Evolutionary conservation across 495 filamentous ascomycete species (phyloP), one percentile per base, ranked within the genome.

Genomic region (Podospora pseudocomata): DNA sequence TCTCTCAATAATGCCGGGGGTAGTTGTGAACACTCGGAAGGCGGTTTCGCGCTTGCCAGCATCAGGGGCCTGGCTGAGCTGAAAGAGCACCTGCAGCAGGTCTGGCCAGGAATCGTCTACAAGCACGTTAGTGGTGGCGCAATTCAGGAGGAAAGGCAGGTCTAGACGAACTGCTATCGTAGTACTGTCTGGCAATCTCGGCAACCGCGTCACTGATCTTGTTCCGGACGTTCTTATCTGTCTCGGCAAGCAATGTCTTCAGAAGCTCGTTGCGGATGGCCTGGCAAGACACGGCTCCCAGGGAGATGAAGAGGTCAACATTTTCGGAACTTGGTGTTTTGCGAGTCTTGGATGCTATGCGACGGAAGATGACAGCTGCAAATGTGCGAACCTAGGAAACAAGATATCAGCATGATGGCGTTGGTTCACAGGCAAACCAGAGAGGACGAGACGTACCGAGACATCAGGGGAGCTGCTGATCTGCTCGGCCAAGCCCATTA

Each of bases 131-230:
- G 77, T 49, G 65, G 62, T 28, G 9, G 15, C 44, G 34, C 32
- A n/a, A 57, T 18, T 16, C 2, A 18, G 57, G 16, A 3, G 0
- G 59, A 13, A 5, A 19, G 11, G 16, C 13, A 59, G 34, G 67
- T 34, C 23, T 23, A n/a, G 18, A 82, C 91, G 78, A 84, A 96
- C 92, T 89, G 70, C 89, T 91, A 73, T 97, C 96, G 63, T 91
- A 90, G 78, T 97, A 96, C 77, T 98, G 92, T 73, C 96, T 88
- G 39, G 94, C 96, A 58, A 98, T 82, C 76, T 99, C 96, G 6
- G 96, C 96, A 68, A 98, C 90, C 2, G 95, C 93, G 79, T 99
- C 96, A 65, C 93, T 94, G 75, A 97, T 91, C 80, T 98, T 99
- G 78, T 96, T 96, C 75, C 96, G 85, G 49, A 96, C 91, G 18